Conservation (phyloP, 306 rosid species). For the Gastrolobium villosum region DNA sequence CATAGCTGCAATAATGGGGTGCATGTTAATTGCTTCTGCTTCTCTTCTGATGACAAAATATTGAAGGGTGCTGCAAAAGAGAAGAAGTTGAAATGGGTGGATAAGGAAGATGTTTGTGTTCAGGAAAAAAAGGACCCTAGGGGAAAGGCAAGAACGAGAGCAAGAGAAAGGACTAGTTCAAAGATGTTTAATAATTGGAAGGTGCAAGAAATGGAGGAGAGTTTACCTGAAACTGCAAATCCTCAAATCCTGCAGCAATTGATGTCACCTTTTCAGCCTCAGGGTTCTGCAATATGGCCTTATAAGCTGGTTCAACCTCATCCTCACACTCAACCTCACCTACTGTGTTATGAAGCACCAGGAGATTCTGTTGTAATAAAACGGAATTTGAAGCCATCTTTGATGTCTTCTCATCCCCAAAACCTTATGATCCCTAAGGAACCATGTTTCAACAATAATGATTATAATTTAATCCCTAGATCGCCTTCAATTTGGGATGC, state of each 20-base stretch:
- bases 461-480: conserved; percentile 58
- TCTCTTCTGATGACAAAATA: conserved; percentile 48
- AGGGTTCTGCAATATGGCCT: no score
- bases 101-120: conserved; percentile 38
- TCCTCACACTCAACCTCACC: neutral
- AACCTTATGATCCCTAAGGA: conserved; percentile 56
- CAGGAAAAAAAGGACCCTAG: conserved; percentile 65
- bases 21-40: conserved; percentile 36
- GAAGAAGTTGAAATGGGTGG: conserved; percentile 47
- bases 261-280: no score
- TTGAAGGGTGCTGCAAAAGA: conserved; percentile 27
- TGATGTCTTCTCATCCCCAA: conserved; percentile 51
- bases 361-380: conserved; percentile 58
- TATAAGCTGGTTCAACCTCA: no score
- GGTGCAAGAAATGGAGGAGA: conserved; percentile 44
- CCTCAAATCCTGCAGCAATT: conserved; percentile 36
- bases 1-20: conserved; percentile 5
- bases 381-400: conserved; percentile 56
- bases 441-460: conserved; percentile 51
- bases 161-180: conserved; percentile 80
- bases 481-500: conserved; percentile 74
- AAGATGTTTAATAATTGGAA: conserved; percentile 51
- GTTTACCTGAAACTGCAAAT: conserved; percentile 36
- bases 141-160: conserved; percentile 87
- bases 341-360: conserved; percentile 7